Evolutionary conservation across 2,329 filamentous ascomycete genomes (phyloP).

Genomic region (Aspergillus pseudoviridinutans): DNA sequence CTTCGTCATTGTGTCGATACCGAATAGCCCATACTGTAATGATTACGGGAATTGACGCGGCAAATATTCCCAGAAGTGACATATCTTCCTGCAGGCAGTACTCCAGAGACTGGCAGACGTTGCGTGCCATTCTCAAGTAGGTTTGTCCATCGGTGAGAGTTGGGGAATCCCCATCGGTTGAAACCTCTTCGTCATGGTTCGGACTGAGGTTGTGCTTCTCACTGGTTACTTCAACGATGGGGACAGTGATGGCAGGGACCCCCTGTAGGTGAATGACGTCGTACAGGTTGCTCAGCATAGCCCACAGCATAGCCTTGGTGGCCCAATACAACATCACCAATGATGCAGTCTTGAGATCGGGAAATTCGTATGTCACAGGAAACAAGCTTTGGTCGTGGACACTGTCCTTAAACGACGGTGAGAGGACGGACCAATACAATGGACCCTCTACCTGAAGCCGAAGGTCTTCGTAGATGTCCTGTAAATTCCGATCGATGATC

Average conservation of each 20-base stretch:
- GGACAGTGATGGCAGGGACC: background rate
- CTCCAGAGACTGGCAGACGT: constrained; percentile 35
- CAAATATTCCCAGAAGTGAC: constrained; percentile 6
- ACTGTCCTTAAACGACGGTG: constrained; percentile 9
- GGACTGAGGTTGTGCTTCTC: background rate
- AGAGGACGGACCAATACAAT: constrained; percentile 28
- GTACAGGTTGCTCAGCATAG: constrained; percentile 30
- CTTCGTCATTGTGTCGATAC: background rate
- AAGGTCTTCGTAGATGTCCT: constrained; percentile 21
- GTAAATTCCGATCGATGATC: constrained; percentile 24
- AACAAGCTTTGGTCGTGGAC: constrained; percentile 19
- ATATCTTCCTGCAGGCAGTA: constrained; percentile 26
- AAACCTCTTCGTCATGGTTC: background rate
- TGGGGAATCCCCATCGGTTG: constrained; percentile 13
- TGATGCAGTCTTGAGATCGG: constrained; percentile 21
- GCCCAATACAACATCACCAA: constrained; percentile 34
- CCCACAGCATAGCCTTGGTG: constrained; percentile 29
- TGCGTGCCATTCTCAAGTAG: constrained; percentile 22
- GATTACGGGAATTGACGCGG: background rate
- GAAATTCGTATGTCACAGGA: constrained; percentile 29
- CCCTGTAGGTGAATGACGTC: constrained; percentile 10
- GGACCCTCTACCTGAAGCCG: constrained; percentile 17
- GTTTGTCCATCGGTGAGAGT: constrained; percentile 23
- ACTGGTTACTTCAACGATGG: background rate
- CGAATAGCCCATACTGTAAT: background rate